These are phyloP conservation scores for Suhomyces sp. DNA, from an alignment of 805 yeast species.

Conservation along the genomic window DNA sequence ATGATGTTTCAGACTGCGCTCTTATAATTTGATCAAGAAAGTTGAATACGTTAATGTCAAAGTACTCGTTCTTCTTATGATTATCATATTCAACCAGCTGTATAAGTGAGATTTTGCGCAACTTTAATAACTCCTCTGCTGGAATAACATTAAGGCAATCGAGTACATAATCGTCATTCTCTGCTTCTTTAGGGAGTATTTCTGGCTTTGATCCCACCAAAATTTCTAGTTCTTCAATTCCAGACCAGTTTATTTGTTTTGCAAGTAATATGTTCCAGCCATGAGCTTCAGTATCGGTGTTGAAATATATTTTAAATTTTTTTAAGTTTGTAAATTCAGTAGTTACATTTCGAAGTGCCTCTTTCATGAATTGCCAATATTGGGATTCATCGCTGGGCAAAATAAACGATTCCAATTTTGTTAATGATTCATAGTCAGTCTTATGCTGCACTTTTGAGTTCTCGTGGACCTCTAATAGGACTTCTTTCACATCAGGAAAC, in stretches of 20 bases:
- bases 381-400: slow-evolving; percentile 12
- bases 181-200: slow-evolving; percentile 36
- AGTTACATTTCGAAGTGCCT: not conserved
- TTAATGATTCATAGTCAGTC: no score
- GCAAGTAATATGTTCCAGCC: slow-evolving; percentile 10
- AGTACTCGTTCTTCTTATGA: slow-evolving; percentile 36
- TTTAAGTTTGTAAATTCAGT: slow-evolving; percentile 11
- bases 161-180: slow-evolving; percentile 45
- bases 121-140: slow-evolving; percentile 22
- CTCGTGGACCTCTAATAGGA: no score
- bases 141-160: slow-evolving; percentile 42
- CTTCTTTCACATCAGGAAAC: no score
- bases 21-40: slow-evolving; percentile 17
- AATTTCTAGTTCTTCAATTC: slow-evolving; percentile 46
- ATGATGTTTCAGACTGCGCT: not conserved
- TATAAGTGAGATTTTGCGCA: slow-evolving; percentile 36
- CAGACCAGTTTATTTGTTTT: slow-evolving; percentile 18
- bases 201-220: slow-evolving; percentile 36
- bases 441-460: no score
- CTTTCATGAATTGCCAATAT: slow-evolving; percentile 18
- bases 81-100: slow-evolving; percentile 34
- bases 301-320: slow-evolving; percentile 27
- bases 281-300: slow-evolving; percentile 10
- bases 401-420: slow-evolving; percentile 14
- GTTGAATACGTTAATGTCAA: slow-evolving; percentile 47